Conservation (phyloP, 2,329 filamentous ascomycete genomes). For the Penicillium sp. region DNA sequence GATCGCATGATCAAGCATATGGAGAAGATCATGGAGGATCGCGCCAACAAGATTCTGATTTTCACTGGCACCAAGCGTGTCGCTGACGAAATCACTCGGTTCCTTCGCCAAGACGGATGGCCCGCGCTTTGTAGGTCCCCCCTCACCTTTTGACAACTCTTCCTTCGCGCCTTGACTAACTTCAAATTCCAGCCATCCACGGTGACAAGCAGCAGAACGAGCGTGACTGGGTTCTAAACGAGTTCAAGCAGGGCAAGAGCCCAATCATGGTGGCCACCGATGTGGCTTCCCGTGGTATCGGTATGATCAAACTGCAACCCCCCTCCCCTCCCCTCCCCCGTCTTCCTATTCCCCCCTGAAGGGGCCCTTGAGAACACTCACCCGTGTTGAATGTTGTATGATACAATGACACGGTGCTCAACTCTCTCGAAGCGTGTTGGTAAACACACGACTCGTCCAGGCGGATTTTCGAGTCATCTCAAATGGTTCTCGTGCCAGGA, state of each 20-base stretch:
- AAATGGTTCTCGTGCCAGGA: conserved; percentile 73
- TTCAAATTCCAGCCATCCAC: conserved; percentile 70
- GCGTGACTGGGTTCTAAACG: conserved; percentile 98
- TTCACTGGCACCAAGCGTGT: conserved; percentile 87
- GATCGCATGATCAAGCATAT: conserved; percentile 96
- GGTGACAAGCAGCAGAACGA: conserved; percentile 99
- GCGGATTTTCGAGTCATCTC: conserved; percentile 68
- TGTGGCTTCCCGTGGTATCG: conserved; percentile 99
- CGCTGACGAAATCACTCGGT: conserved; percentile 94
- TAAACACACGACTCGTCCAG: conserved; percentile 90
- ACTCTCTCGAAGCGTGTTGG: conserved; percentile 86
- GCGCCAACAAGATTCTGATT: conserved; percentile 90
- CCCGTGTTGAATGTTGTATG: conserved; percentile 56
- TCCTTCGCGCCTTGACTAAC: conserved; percentile 38
- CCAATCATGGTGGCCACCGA: conserved; percentile 99
- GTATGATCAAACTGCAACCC: conserved; percentile 76
- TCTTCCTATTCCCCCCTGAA: conserved; percentile 28
- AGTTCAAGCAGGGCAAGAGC: conserved; percentile 99
- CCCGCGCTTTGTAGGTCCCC: conserved; percentile 78
- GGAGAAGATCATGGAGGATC: conserved; percentile 96
- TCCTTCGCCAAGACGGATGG: conserved; percentile 97
- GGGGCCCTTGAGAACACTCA: conserved; percentile 39
- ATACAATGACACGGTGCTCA: conserved; percentile 69
- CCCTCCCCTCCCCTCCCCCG: conserved; percentile 36
- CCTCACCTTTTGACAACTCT: conserved; percentile 20